Conservation (phyloP, 768 basidiomycete genomes). For the Strobilomyces confusus region DNA sequence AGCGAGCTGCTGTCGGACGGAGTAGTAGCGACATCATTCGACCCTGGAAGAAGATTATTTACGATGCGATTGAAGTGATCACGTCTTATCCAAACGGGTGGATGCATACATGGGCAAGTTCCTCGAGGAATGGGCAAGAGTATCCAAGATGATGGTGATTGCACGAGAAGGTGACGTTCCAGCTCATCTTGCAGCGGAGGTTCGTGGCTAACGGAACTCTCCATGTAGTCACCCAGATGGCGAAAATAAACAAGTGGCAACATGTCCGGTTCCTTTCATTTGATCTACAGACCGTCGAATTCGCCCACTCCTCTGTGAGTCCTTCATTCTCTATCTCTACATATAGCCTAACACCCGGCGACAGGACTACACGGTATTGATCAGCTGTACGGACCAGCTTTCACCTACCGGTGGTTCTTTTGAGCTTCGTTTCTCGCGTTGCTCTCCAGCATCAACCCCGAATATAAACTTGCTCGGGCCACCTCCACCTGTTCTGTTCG, state of each 20-base stretch:
- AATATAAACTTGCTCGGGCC: slow-evolving; percentile 21
- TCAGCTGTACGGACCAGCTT: slow-evolving; percentile 74
- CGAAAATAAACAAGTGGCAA: slow-evolving; percentile 63
- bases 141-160: slow-evolving; percentile 92
- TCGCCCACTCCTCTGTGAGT: slow-evolving; percentile 67
- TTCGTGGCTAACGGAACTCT: not conserved
- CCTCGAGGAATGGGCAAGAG: slow-evolving; percentile 87
- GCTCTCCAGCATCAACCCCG: slow-evolving; percentile 10
- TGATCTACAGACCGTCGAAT: slow-evolving; percentile 89
- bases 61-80: slow-evolving; percentile 83
- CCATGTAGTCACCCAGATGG: slow-evolving; percentile 73
- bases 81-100: slow-evolving; percentile 85
- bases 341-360: not conserved
- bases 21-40: slow-evolving; percentile 55
- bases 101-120: slow-evolving; percentile 88
- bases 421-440: slow-evolving; percentile 67
- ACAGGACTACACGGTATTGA: slow-evolving; percentile 73
- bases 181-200: not conserved
- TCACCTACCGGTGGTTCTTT: slow-evolving; percentile 67
- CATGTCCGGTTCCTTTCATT: slow-evolving; percentile 85
- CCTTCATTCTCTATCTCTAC: not conserved
- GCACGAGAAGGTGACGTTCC: slow-evolving; percentile 72
- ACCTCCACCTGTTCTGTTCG: slow-evolving; percentile 31
- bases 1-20: slow-evolving; percentile 52
- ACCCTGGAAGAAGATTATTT: slow-evolving; percentile 86